phyloP scores from a whole-genome alignment of 805 yeast genomes.

The Saccharomycopsis oosterbeekiorum region DNA sequence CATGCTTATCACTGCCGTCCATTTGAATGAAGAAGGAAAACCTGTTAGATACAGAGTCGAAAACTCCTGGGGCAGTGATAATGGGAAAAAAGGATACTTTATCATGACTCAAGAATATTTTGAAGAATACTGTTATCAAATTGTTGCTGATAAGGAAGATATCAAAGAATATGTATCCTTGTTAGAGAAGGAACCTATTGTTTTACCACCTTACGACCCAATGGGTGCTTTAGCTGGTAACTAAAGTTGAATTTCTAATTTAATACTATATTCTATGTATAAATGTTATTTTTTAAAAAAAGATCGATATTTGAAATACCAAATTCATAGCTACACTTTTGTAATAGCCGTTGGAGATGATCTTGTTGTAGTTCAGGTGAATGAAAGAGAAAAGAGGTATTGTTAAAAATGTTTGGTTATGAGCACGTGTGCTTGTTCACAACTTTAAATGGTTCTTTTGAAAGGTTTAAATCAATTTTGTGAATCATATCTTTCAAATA shows the following conservation, averaged over 20 bases:
- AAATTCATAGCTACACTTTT: no score
- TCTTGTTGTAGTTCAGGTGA: no score
- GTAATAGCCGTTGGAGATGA: no score
- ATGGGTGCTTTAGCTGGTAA: constrained; percentile 59
- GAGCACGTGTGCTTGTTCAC: no score
- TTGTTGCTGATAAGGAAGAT: constrained; percentile 49
- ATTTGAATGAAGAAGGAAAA: constrained; percentile 49
- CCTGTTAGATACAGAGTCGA: constrained; percentile 66
- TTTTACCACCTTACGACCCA: constrained; percentile 71
- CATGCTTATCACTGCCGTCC: constrained; percentile 76
- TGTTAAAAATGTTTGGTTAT: no score
- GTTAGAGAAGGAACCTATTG: constrained; percentile 39
- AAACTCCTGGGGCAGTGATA: constrained; percentile 67
- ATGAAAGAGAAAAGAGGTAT: no score
- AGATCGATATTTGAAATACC: no score
- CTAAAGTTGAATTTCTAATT: neutral
- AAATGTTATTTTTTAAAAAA: no score
- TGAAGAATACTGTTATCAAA: constrained; percentile 65
- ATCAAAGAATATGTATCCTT: constrained; percentile 33
- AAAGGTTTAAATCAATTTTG: no score
- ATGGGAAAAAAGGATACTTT: constrained; percentile 58
- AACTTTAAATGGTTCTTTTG: no score
- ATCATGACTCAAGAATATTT: constrained; percentile 67
- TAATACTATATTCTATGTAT: neutral
- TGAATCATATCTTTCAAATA: no score